Percentiles rank a stretch among this genome's conserved stretches.
Conservation (phyloP, 176 grass and related monocot species). For the Chloris gayana region DNA sequence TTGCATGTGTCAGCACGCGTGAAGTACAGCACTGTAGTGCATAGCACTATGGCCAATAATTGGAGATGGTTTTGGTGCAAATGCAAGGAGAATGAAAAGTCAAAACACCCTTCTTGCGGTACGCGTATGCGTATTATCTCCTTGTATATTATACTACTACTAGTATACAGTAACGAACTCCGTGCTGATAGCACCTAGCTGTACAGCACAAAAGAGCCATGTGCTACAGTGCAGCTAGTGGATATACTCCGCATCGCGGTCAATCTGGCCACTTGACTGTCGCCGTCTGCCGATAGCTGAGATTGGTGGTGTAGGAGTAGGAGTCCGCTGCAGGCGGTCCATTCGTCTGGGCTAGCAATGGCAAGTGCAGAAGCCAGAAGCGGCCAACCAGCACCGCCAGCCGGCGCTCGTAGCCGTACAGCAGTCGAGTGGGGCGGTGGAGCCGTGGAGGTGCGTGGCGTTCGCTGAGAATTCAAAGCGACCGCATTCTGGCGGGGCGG, state of each 20-base stretch:
- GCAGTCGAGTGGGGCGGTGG: neutral
- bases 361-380: neutral
- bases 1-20: neutral
- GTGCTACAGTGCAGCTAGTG: neutral
- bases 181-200: too few relatives aligned
- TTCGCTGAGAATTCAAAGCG: neutral
- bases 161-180: fast-evolving
- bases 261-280: neutral
- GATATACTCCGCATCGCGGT: neutral
- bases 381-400: neutral
- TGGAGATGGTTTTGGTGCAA: neutral
- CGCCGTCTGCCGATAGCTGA: neutral
- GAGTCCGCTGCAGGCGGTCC: neutral
- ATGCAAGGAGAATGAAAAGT: neutral
- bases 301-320: neutral
- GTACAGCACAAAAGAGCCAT: neutral
- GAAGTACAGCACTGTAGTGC: neutral
- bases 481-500: neutral
- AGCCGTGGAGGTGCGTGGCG: too few relatives aligned
- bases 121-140: neutral
- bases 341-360: neutral
- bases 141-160: too few relatives aligned
- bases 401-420: neutral
- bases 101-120: neutral
- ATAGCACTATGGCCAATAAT: constrained; percentile 15